These are phyloP conservation scores for Gossypium raimondii DNA, from an alignment of 345 rosid species.

Conservation along the genomic window DNA sequence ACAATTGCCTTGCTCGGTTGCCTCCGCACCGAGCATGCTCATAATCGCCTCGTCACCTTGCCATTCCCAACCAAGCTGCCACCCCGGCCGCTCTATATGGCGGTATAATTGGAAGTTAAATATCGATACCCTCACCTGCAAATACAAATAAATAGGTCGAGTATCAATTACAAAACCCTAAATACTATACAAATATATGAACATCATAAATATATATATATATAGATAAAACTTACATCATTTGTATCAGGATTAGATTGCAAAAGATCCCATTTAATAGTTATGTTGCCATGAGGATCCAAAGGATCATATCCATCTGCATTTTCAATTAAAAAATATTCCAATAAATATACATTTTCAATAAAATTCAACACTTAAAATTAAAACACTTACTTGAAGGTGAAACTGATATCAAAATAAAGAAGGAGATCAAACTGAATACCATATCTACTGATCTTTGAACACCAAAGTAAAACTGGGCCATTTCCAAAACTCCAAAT, in stretches of 20 bases:
- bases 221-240: conserved; percentile 33
- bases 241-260: conserved; percentile 27
- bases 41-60: conserved; percentile 55
- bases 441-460: not conserved
- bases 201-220: not conserved
- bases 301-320: conserved; percentile 83
- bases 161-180: too few species aligned
- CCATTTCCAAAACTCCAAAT: not conserved
- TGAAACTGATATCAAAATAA: not conserved
- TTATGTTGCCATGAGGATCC: conserved; percentile 71
- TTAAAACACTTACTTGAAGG: conserved; percentile 8
- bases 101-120: conserved; percentile 64
- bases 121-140: conserved; percentile 53
- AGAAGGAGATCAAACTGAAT: not conserved
- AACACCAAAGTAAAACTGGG: not conserved
- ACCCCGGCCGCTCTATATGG: conserved; percentile 74
- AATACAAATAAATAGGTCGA: conserved; percentile 1
- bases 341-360: not conserved
- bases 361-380: not conserved
- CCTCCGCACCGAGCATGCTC: conserved; percentile 73
- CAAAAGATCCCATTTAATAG: conserved; percentile 73
- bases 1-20: conserved; percentile 87
- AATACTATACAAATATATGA: conserved; percentile 44
- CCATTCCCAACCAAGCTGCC: conserved; percentile 81
- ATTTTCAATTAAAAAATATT: not conserved